A percentile compares a stretch with the other conserved stretches of the same genome.
These are phyloP conservation scores for Mycena capillaripes DNA, from an alignment of 768 basidiomycete genomes.

Conservation along the genomic window DNA sequence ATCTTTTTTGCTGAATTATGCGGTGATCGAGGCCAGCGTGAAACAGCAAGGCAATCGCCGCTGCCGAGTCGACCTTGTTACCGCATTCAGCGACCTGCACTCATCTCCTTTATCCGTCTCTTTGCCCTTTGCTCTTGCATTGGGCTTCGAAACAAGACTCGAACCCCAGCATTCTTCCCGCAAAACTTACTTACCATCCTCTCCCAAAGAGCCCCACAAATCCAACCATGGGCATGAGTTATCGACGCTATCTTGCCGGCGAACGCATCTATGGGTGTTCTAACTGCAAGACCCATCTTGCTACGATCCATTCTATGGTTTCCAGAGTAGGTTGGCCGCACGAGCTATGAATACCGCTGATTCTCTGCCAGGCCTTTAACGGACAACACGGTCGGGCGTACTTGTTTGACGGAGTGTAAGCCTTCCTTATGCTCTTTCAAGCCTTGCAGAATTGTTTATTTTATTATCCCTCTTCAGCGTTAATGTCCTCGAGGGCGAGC, in stretches of 20 bases:
- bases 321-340: conserved; percentile 73
- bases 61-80: neutral
- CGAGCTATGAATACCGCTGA: conserved; percentile 33
- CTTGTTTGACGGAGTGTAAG: conserved; percentile 95
- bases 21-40: neutral
- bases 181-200: conserved; percentile 51
- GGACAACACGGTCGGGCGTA: conserved; percentile 97
- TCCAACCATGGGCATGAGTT: conserved; percentile 86
- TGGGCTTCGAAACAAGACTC: neutral
- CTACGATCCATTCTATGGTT: conserved; percentile 93
- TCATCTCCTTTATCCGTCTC: conserved; percentile 11
- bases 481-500: conserved; percentile 91
- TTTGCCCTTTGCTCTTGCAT: conserved; percentile 23
- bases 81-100: conserved; percentile 26
- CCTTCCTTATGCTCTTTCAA: conserved; percentile 25
- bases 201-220: conserved; percentile 26
- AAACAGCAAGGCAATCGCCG: conserved; percentile 4
- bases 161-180: neutral
- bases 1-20: too few relatives aligned
- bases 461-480: conserved; percentile 71
- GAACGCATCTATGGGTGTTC: conserved; percentile 91
- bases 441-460: conserved; percentile 35
- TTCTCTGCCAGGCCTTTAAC: conserved; percentile 84
- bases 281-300: conserved; percentile 89
- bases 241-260: conserved; percentile 88